phyloP scores from a whole-genome alignment of 148 eudicot species.

The Silene latifolia region DNA sequence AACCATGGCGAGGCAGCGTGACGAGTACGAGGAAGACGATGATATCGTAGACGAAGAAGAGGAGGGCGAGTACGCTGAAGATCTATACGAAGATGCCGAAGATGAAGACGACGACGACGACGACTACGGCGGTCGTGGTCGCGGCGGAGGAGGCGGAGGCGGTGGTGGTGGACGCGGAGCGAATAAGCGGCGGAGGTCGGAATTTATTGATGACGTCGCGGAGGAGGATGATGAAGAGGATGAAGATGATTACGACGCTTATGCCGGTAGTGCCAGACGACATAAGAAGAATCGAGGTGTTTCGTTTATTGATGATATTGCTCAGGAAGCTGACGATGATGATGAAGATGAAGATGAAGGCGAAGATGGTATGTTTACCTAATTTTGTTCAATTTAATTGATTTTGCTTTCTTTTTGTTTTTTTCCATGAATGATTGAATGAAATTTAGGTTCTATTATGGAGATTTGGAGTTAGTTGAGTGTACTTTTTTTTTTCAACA shows the following conservation, averaged over 20 bases:
- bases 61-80: conserved; percentile 23
- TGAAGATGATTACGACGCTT: conserved; percentile 48
- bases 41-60: conserved; percentile 54
- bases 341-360: conserved; percentile 91
- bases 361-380: conserved; percentile 61
- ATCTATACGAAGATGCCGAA: conserved; percentile 29
- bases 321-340: conserved; percentile 64
- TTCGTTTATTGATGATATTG: conserved; percentile 53
- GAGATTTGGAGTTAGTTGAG: conserved; percentile 1
- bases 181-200: conserved; percentile 57
- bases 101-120: conserved; percentile 46
- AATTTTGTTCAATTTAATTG: neutral
- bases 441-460: neutral
- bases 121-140: conserved; percentile 15
- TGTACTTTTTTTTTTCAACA: neutral
- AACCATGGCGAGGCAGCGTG: conserved; percentile 4
- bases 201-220: conserved; percentile 62
- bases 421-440: neutral
- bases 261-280: conserved; percentile 20
- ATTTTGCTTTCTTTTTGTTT: neutral
- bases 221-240: conserved; percentile 83
- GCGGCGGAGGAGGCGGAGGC: neutral
- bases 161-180: conserved; percentile 11
- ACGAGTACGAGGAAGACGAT: conserved; percentile 34
- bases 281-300: conserved; percentile 28